These are phyloP conservation scores for Puya raimondii DNA, from an alignment of 176 grass and related monocot species.

Conservation along the genomic window DNA sequence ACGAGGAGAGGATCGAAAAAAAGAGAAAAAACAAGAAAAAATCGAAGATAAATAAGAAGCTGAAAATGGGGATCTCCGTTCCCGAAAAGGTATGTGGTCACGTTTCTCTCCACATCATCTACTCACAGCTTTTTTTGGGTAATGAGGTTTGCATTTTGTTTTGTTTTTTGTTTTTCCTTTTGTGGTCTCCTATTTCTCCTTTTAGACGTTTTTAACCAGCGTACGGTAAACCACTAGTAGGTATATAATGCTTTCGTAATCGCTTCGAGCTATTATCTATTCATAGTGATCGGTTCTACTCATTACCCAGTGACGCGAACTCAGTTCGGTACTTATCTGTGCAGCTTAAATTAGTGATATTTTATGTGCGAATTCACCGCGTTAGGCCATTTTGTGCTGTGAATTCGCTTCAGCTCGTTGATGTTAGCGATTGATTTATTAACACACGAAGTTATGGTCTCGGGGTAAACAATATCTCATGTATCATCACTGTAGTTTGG, in stretches of 20 bases:
- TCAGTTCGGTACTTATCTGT: neutral
- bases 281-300: neutral
- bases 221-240: too few species aligned
- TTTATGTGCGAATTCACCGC: neutral
- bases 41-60: neutral
- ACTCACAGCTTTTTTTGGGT: neutral
- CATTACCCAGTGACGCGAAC: neutral
- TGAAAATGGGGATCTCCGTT: neutral
- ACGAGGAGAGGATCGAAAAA: neutral
- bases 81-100: constrained; percentile 1
- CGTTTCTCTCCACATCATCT: neutral
- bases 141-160: neutral
- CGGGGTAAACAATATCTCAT: too few species aligned
- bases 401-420: neutral
- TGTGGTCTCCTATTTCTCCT: too few species aligned
- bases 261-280: neutral
- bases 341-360: neutral
- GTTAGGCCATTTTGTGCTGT: neutral
- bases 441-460: too few species aligned
- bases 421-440: neutral
- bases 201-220: too few species aligned
- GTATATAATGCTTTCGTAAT: too few species aligned
- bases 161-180: neutral
- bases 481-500: too few species aligned
- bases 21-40: neutral